A percentile compares a stretch with the other conserved stretches of the same genome.
Conservation (phyloP, 139 green algal species). For the Closterium sp. region DNA sequence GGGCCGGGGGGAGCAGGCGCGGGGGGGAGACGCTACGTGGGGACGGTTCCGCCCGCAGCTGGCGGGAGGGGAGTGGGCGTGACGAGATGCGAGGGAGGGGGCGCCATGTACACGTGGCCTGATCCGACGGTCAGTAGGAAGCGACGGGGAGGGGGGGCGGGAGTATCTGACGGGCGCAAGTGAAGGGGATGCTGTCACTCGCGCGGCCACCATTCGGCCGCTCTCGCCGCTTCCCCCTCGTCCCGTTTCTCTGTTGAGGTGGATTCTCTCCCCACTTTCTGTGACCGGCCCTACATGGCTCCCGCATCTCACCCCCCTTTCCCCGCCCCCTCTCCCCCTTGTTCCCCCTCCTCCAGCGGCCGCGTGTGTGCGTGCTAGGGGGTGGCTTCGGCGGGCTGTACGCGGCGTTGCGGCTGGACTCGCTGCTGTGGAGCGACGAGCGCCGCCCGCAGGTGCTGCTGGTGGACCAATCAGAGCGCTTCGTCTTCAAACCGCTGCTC, state of each 20-base stretch:
- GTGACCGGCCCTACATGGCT: background rate
- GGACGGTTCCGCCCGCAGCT: background rate
- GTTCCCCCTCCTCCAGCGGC: conserved; percentile 19
- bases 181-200: no score
- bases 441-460: conserved; percentile 81
- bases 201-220: no score
- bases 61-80: background rate
- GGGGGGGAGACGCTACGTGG: background rate
- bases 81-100: background rate
- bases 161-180: no score
- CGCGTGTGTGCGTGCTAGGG: conserved; percentile 87
- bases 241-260: no score
- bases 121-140: background rate
- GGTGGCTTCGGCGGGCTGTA: conserved; percentile 98
- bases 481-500: conserved; percentile 98
- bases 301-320: background rate
- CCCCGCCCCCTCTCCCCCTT: no score
- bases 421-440: conserved; percentile 84
- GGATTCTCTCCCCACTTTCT: no score
- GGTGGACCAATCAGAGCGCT: conserved; percentile 88
- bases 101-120: background rate
- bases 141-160: no score
- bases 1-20: background rate
- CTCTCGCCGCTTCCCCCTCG: no score
- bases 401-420: conserved; percentile 85